Conservation (phyloP, 2,329 filamentous ascomycete genomes). For the Diaporthe citri region DNA sequence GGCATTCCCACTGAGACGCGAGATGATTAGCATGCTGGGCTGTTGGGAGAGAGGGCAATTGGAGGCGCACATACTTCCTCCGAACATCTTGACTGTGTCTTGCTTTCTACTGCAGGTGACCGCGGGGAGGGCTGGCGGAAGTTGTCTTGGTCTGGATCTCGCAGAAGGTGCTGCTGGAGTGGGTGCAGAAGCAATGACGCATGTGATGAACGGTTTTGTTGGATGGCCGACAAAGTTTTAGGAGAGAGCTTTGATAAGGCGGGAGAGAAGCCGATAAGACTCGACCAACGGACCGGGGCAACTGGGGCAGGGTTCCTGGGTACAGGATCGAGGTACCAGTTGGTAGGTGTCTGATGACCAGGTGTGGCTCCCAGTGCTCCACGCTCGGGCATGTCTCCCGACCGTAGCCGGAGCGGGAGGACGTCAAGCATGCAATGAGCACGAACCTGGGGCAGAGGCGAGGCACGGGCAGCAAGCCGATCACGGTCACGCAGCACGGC, state of each 20-base stretch:
- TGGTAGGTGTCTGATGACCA: neutral
- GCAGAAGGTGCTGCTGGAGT: constrained; percentile 8
- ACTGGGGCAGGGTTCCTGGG: neutral
- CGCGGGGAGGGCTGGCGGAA: neutral
- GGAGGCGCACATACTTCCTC: constrained; percentile 63
- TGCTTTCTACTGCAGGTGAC: neutral
- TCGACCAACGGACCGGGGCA: neutral
- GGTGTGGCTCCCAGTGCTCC: constrained; percentile 10
- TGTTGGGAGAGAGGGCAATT: neutral
- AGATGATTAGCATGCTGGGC: constrained; percentile 25
- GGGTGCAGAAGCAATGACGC: constrained; percentile 35
- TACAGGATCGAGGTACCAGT: neutral
- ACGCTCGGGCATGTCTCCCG: constrained; percentile 1
- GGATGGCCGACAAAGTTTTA: constrained; percentile 33
- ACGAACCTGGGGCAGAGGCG: neutral
- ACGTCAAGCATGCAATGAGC: neutral
- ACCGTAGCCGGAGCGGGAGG: constrained; percentile 27
- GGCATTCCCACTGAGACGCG: constrained; percentile 71
- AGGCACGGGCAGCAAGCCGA: constrained; percentile 27
- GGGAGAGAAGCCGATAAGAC: constrained; percentile 17
- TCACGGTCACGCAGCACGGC: constrained; percentile 18
- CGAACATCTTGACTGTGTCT: constrained; percentile 67
- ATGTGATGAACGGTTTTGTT: constrained; percentile 33
- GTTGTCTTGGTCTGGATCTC: neutral
- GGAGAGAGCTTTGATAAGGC: constrained; percentile 24